These are phyloP conservation scores for Fusarium sp. DNA, from an alignment of 2,329 filamentous ascomycete genomes.

Conservation along the genomic window DNA sequence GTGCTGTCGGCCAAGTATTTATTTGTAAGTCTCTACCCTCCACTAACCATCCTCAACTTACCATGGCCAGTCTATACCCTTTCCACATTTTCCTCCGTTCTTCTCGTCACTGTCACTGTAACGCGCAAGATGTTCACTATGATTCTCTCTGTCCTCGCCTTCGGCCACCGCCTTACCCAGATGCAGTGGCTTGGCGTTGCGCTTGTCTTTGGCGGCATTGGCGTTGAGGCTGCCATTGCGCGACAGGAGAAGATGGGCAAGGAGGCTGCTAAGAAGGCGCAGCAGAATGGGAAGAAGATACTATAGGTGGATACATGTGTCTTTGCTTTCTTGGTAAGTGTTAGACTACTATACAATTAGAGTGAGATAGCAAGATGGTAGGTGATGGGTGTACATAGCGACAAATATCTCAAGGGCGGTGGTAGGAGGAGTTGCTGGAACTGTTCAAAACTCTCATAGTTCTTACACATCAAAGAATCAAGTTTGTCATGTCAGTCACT, in stretches of 20 bases:
- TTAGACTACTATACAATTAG: constrained; percentile 4
- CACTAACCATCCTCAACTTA: constrained; percentile 29
- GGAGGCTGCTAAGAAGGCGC: constrained; percentile 69
- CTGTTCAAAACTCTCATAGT: neutral
- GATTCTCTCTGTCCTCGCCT: constrained; percentile 95
- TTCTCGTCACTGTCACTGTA: constrained; percentile 96
- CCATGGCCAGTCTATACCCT: constrained; percentile 80
- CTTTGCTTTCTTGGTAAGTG: neutral
- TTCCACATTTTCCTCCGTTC: constrained; percentile 88
- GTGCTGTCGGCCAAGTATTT: constrained; percentile 94
- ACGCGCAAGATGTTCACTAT: constrained; percentile 99
- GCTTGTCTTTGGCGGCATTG: constrained; percentile 95
- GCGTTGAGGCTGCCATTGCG: constrained; percentile 86
- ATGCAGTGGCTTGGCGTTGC: constrained; percentile 96
- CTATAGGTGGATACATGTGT: constrained; percentile 32
- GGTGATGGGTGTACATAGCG: neutral
- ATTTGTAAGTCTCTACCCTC: constrained; percentile 73
- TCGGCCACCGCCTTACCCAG: constrained; percentile 86
- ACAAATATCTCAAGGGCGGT: neutral
- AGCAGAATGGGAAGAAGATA: constrained; percentile 52
- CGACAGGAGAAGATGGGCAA: constrained; percentile 87
- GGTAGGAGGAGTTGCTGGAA: neutral
- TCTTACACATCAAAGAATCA: neutral
- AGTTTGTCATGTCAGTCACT: neutral
- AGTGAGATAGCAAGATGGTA: neutral